Percentiles rank a stretch among this genome's conserved stretches.
Evolutionary conservation across 805 yeast genomes (phyloP).

Genomic region (Barnettozyma wickerhamii): DNA sequence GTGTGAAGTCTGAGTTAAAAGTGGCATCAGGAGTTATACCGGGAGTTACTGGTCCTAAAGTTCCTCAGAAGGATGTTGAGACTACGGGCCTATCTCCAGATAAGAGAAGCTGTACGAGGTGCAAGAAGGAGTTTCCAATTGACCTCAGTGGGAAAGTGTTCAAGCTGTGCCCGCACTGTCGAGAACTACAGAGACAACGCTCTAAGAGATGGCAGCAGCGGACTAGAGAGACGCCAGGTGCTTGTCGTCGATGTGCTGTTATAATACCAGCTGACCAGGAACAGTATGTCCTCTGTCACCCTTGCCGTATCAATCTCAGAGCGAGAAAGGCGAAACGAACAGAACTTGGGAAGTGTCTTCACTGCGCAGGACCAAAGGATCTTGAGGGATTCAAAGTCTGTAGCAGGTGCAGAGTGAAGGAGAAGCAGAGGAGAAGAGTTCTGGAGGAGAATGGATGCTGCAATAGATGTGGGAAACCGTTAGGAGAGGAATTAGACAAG

Average conservation of each 20-base stretch:
- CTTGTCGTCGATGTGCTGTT: conserved; percentile 40
- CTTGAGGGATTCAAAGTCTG: conserved; percentile 56
- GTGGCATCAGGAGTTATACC: conserved; percentile 22
- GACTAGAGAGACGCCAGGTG: conserved; percentile 56
- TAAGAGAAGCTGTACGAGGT: conserved; percentile 42
- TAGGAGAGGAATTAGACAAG: conserved; percentile 41
- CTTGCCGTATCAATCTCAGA: conserved; percentile 52
- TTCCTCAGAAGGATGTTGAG: conserved; percentile 5
- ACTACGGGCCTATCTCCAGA: conserved; percentile 7
- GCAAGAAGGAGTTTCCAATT: conserved; percentile 56
- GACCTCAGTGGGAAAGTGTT: conserved; percentile 32
- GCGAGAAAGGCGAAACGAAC: conserved; percentile 54
- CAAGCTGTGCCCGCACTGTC: conserved; percentile 60
- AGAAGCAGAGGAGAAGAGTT: conserved; percentile 50
- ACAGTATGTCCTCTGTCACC: conserved; percentile 55
- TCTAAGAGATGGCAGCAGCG: conserved; percentile 61
- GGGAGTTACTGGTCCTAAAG: conserved; percentile 21
- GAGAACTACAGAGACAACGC: conserved; percentile 58
- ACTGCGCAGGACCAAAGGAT: conserved; percentile 57
- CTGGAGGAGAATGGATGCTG: conserved; percentile 57
- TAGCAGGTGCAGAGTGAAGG: conserved; percentile 57
- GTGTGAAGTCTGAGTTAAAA: conserved; percentile 22
- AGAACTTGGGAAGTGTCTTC: conserved; percentile 63
- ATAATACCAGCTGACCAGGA: conserved; percentile 46
- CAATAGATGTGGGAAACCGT: conserved; percentile 53